These are phyloP conservation scores for Trichoderma gamsii DNA, from an alignment of 495 filamentous ascomycete genomes.

Conservation along the genomic window DNA sequence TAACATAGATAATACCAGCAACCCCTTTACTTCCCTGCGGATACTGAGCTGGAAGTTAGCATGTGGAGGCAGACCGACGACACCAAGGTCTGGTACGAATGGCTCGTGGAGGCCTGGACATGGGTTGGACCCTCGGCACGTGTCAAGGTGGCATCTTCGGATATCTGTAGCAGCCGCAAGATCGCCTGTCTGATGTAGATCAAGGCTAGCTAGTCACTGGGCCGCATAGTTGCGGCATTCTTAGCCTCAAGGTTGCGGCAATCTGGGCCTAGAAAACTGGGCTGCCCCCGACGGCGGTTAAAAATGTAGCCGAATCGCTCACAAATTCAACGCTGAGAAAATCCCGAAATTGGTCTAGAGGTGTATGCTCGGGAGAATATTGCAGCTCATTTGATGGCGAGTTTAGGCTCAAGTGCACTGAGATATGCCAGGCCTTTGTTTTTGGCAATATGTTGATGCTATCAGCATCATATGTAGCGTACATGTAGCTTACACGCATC, in stretches of 20 bases:
- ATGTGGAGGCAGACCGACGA: constrained; percentile 96
- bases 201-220: too few relatives aligned
- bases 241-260: not conserved
- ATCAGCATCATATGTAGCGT: too few relatives aligned
- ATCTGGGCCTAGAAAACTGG: not conserved
- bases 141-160: constrained; percentile 71
- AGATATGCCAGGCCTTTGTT: not conserved
- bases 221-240: not conserved
- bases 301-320: constrained; percentile 1
- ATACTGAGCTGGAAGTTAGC: constrained; percentile 75
- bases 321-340: not conserved
- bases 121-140: constrained; percentile 54
- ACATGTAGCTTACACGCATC: too few relatives aligned
- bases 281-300: not conserved
- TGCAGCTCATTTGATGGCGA: not conserved
- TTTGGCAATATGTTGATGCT: not conserved
- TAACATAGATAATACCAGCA: constrained; percentile 45
- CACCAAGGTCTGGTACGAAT: constrained; percentile 97
- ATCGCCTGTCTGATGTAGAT: constrained; percentile 84
- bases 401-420: not conserved
- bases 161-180: constrained; percentile 83
- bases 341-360: not conserved
- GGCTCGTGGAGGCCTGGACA: constrained; percentile 81
- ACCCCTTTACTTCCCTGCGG: constrained; percentile 80
- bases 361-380: not conserved